Base-by-base conservation (phyloP, 2,329 filamentous ascomycete genomes). In the Stachybotrys chartarum region DNA sequence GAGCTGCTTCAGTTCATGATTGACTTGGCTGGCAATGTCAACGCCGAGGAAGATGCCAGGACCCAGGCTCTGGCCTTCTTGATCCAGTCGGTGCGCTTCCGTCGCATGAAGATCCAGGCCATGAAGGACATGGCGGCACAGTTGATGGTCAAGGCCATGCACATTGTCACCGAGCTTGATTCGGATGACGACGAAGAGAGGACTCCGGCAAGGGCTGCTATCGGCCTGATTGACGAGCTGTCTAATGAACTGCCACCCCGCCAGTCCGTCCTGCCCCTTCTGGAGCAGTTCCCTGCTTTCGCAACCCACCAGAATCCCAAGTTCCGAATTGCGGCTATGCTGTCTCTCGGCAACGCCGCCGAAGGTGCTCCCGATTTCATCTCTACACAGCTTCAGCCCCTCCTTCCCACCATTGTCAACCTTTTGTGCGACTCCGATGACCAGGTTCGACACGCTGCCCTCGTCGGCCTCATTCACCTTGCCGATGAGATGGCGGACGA, bases 281-380 rank as follows among this genome's bases (percentile, higher is more conserved):
- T 99, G 35, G 88, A 96, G 63, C 85, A 90, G 54, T 87, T 97
- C 62, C 87, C 90, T 44, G 82, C 83, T 62, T 97, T 94, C 68
- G 90, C 93, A 62, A 82, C 82, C 63, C 86, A 84, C 67, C 74
- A 80, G 57, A 82, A 95, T 66, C 82, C 91, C 42, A 86, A 90
- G 64, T 88, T 88, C 75, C 87, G 93, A 57, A 89, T 93, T 73
- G 92, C 93, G 54, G 92, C 90, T 73, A 94, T 97, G 68, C 81
- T 97, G 59, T 88, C 93, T 51, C 82, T 99, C 6, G 93, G 93
- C 57, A 95, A 93, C 78, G 93, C 90, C 64, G 93, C 96, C 54
- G 94, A 97, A 78, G 94, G 94, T 64, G 93, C 94, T 32, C 94
- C 94, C 16, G 94, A 99, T 72, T 99, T 97, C 74, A 91, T 97